A percentile compares a stretch with the other conserved stretches of the same genome.
Evolutionary conservation across 2,329 filamentous ascomycete genomes (phyloP).

Genomic region (Triangularia setosa): DNA sequence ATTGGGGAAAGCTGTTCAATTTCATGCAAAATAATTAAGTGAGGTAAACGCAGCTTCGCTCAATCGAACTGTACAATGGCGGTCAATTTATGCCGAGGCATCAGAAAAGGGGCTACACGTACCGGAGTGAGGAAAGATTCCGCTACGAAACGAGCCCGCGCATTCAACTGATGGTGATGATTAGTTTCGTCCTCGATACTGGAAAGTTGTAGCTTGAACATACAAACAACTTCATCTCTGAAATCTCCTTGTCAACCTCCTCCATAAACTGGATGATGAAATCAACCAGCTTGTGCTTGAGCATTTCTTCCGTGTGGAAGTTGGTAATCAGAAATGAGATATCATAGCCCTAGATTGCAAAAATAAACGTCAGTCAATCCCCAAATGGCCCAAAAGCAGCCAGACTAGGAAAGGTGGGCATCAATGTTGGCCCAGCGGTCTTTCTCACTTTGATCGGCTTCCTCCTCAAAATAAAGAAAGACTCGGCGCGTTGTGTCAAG

Average conservation of each 20-base stretch:
- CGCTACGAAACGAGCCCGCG: slow-evolving; percentile 92
- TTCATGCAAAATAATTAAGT: slow-evolving; percentile 2
- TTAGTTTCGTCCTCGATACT: background rate
- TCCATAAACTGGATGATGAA: slow-evolving; percentile 99
- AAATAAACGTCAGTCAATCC: slow-evolving; percentile 6
- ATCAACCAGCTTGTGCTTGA: slow-evolving; percentile 98
- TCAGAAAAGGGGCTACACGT: slow-evolving; percentile 10
- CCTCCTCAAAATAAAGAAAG: slow-evolving; percentile 91
- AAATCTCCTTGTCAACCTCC: slow-evolving; percentile 99
- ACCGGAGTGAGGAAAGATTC: slow-evolving; percentile 93
- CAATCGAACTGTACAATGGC: slow-evolving; percentile 25
- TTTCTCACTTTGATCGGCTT: slow-evolving; percentile 83
- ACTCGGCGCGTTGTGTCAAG: slow-evolving; percentile 91
- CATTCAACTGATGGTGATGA: slow-evolving; percentile 67
- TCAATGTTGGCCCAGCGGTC: background rate
- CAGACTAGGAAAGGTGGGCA: background rate
- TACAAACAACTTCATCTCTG: slow-evolving; percentile 99
- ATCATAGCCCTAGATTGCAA: slow-evolving; percentile 78
- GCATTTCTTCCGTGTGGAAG: slow-evolving; percentile 96
- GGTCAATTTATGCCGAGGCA: background rate
- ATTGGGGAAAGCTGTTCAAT: background rate
- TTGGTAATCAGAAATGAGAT: slow-evolving; percentile 99
- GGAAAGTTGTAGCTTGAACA: slow-evolving; percentile 33
- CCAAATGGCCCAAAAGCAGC: slow-evolving; percentile 1
- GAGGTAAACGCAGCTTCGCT: slow-evolving; percentile 3